These are phyloP conservation scores for Lycium ferocissimum DNA, from an alignment of 257 asterid genomes.

Conservation along the genomic window DNA sequence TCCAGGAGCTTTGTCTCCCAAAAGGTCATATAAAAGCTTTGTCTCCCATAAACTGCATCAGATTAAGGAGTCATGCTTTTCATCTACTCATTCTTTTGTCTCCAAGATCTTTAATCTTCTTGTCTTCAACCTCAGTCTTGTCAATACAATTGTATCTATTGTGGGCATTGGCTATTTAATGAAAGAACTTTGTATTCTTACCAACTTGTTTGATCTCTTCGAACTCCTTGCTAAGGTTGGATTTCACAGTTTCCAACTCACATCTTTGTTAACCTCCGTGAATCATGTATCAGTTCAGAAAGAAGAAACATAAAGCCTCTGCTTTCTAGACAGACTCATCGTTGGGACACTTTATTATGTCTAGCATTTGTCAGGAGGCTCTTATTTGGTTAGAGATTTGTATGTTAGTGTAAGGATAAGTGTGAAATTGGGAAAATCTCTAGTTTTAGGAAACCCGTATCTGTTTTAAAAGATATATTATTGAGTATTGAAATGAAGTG, in stretches of 20 bases:
- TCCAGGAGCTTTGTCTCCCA: neutral
- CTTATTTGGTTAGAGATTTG: neutral
- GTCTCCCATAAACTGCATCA: neutral
- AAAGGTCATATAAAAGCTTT: too few species aligned
- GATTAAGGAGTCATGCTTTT: neutral
- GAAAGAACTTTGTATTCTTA: neutral
- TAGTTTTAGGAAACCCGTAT: neutral
- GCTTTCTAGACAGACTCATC: neutral
- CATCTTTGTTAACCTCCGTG: neutral
- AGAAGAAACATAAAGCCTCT: neutral
- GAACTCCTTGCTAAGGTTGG: neutral
- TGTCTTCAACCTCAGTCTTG: neutral
- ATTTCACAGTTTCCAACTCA: neutral
- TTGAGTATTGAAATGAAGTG: neutral
- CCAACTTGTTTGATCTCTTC: neutral
- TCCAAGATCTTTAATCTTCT: neutral
- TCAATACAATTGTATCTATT: too few species aligned
- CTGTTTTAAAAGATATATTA: neutral
- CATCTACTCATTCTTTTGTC: neutral
- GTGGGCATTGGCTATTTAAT: neutral
- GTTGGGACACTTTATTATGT: neutral
- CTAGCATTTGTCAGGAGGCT: neutral
- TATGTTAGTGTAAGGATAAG: conserved; percentile 5
- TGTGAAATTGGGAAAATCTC: conserved; percentile 11
- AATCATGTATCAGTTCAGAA: neutral